Conservation (phyloP, 495 filamentous ascomycete species). For the Penicillium macrosclerotiorum region DNA sequence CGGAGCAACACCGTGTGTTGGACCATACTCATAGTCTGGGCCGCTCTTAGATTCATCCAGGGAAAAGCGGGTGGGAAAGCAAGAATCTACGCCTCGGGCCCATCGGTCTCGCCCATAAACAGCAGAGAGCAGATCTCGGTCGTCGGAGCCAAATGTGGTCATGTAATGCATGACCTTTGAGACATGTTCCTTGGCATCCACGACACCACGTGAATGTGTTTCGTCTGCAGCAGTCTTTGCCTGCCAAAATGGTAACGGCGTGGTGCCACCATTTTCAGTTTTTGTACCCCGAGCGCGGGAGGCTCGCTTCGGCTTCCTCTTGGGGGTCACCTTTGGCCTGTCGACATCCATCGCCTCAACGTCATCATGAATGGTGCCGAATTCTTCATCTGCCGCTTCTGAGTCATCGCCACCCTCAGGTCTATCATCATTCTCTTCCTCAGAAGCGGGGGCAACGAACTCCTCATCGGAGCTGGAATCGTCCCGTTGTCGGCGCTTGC, state of each 20-base stretch:
- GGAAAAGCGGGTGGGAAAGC: constrained; percentile 46
- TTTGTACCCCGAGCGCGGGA: too few species aligned
- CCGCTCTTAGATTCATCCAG: constrained; percentile 22
- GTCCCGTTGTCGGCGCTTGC: constrained; percentile 15
- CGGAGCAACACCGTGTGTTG: constrained; percentile 35
- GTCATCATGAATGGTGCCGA: constrained; percentile 13
- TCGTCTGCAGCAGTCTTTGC: constrained; percentile 12
- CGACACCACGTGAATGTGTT: constrained; percentile 35
- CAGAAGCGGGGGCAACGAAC: constrained; percentile 20
- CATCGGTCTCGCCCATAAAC: constrained; percentile 49
- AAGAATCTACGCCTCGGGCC: constrained; percentile 41
- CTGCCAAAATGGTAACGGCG: too few species aligned
- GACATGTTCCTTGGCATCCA: constrained; percentile 38
- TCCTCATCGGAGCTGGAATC: constrained; percentile 32
- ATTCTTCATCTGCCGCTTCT: constrained; percentile 12
- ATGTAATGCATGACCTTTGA: constrained; percentile 37
- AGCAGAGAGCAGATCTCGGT: constrained; percentile 44
- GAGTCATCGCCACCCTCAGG: constrained; percentile 14
- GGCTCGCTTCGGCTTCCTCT: too few species aligned
- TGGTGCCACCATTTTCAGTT: too few species aligned
- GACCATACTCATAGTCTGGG: constrained; percentile 42
- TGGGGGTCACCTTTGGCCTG: not conserved
- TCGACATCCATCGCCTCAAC: constrained; percentile 16
- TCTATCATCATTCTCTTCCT: constrained; percentile 16
- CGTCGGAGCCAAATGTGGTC: constrained; percentile 43